A percentile compares a stretch with the other conserved stretches of the same genome.
Conservation (phyloP, 192 early-diverging fungal species). For the Geranomyces michiganensis region DNA sequence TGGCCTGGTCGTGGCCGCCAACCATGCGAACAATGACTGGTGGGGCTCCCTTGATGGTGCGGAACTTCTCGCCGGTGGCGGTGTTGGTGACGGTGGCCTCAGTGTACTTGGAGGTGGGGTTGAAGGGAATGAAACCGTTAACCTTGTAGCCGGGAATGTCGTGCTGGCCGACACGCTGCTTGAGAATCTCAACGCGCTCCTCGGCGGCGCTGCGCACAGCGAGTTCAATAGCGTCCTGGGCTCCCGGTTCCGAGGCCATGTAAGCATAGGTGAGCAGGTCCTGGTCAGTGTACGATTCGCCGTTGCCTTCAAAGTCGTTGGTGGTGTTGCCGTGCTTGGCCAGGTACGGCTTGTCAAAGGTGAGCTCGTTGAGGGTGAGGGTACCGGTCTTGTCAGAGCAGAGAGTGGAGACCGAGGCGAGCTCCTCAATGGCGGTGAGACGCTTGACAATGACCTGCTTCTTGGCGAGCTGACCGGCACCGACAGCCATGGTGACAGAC, state of each 20-base stretch:
- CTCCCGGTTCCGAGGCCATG: slow-evolving; percentile 81
- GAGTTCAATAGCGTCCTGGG: slow-evolving; percentile 87
- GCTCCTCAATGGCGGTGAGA: slow-evolving; percentile 87
- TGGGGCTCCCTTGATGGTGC: slow-evolving; percentile 90
- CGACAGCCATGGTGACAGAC: slow-evolving; percentile 94
- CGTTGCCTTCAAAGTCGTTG: slow-evolving; percentile 58
- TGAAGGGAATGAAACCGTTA: slow-evolving; percentile 89
- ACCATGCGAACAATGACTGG: slow-evolving; percentile 90
- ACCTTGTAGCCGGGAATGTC: slow-evolving; percentile 92
- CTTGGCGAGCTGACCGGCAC: slow-evolving; percentile 81
- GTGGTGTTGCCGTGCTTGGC: slow-evolving; percentile 55
- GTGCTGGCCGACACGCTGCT: slow-evolving; percentile 64
- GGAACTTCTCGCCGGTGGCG: slow-evolving; percentile 75
- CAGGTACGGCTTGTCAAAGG: slow-evolving; percentile 80
- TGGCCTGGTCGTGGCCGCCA: slow-evolving; percentile 74
- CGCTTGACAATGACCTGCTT: slow-evolving; percentile 94
- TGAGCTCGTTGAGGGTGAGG: slow-evolving; percentile 86
- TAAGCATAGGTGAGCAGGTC: slow-evolving; percentile 82
- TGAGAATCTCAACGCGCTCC: slow-evolving; percentile 70
- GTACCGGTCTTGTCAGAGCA: slow-evolving; percentile 75
- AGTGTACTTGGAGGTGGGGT: slow-evolving; percentile 89
- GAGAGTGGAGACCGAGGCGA: slow-evolving; percentile 83
- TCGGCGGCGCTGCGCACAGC: slow-evolving; percentile 85
- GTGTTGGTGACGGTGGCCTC: slow-evolving; percentile 79
- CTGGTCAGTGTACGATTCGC: slow-evolving; percentile 55